Evolutionary conservation across 352 stramenopile species (phyloP).

Genomic region (Thraustochytrium sp.): DNA sequence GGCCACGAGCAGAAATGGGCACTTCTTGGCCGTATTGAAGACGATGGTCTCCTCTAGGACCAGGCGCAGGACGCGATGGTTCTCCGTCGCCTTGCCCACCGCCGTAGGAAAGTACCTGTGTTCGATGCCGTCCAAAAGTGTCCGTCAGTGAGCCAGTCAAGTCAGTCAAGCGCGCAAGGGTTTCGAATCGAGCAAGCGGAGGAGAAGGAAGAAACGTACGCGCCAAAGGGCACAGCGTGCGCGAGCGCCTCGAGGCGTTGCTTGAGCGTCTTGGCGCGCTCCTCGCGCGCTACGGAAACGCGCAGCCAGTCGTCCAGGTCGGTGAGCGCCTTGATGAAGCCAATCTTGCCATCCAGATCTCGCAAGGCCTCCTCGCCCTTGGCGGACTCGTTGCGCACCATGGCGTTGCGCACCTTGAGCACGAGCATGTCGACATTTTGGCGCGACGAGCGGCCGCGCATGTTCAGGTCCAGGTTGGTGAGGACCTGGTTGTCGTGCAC

Average conservation of each 20-base stretch:
- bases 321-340: conserved; percentile 43
- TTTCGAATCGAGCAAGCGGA: not conserved
- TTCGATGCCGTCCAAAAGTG: not conserved
- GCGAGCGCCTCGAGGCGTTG: conserved; percentile 19
- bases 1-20: conserved; percentile 41
- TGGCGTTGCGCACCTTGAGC: conserved; percentile 27
- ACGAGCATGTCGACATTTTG: conserved; percentile 39
- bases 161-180: too few relatives aligned
- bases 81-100: not conserved
- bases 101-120: conserved; percentile 37
- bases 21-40: conserved; percentile 44
- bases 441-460: not conserved
- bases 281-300: conserved; percentile 7
- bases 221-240: not conserved
- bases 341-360: conserved; percentile 25
- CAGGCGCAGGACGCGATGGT: conserved; percentile 29
- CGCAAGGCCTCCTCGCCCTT: not conserved
- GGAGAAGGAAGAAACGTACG: not conserved
- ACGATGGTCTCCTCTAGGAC: conserved; percentile 42
- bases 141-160: not conserved
- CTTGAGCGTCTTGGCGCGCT: conserved; percentile 25
- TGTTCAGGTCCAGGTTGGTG: conserved; percentile 36
- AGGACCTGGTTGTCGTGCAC: conserved; percentile 36
- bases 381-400: not conserved
- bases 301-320: conserved; percentile 41